Evolutionary conservation across 192 early-diverging fungal genomes (phyloP), one percentile per base, ranked within the genome.

Genomic region (Umbelopsis vinacea): DNA sequence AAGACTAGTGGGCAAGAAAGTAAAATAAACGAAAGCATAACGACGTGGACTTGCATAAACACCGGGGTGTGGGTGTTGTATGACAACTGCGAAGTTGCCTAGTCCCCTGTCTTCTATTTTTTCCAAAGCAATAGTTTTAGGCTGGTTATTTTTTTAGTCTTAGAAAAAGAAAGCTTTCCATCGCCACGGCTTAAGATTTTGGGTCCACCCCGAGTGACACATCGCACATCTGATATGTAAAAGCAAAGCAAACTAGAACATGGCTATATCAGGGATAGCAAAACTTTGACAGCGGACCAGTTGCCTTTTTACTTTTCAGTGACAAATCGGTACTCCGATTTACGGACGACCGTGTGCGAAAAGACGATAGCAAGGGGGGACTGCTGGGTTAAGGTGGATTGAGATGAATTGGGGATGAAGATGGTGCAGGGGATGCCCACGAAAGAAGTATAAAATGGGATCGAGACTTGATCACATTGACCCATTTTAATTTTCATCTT

Each of bases 301-400:
- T 38, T 37, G 33, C 23, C 33, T 15, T 63, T 26, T 17, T 63
- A 33, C 15, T 12, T n/a, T 26, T 50, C 22, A 24, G 52, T 17
- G 10, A 37, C 33, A 38, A 63, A 63, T 50, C 48, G 48, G 48
- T 50, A 50, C 57, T 63, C 57, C 57, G 57, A 63, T 63, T 29
- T 63, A 37, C 33, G 33, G 57, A 63, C 57, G 57, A 63, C 57
- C 57, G 57, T 63, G 57, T 63, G 57, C 57, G 26, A 63, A 63
- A 63, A 26, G 57, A 63, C 14, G 57, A 63, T 33, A 63, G 29
- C 33, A 37, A 63, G 57, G 57, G 57, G 57, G 54, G 54, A 57
- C 26, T 26, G 7, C 33, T 63, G 33, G 4, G 29, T 26, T 35
- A 63, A 19, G 11, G 1, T 12, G 6, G 40, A 43, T 7, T 43